Conservation (phyloP, 495 filamentous ascomycete species). For the Hapsidospora chrysogenum region DNA sequence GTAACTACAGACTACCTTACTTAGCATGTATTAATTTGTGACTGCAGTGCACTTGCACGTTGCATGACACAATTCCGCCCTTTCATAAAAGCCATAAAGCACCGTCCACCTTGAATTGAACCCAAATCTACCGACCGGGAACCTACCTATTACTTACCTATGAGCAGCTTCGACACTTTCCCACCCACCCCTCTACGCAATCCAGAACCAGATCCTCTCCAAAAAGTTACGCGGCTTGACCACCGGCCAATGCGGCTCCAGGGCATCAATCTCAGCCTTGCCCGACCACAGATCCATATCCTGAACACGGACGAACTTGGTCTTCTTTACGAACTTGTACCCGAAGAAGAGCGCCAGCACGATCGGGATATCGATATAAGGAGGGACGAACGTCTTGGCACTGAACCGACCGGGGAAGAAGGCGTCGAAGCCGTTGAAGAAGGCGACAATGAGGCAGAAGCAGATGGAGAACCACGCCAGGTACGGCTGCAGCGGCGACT, state of each 20-base stretch:
- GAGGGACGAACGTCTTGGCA: conserved; percentile 32
- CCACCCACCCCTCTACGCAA: no score
- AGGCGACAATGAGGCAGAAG: conserved; percentile 36
- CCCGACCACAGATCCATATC: conserved; percentile 36
- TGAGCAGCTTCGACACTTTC: no score
- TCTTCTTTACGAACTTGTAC: conserved; percentile 34
- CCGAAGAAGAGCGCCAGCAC: conserved; percentile 37
- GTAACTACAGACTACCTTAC: no score
- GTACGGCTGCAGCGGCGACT: conserved; percentile 40
- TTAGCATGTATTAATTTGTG: no score
- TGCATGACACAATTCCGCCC: no score
- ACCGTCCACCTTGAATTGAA: no score
- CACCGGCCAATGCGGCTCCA: conserved; percentile 30
- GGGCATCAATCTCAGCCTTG: conserved; percentile 42
- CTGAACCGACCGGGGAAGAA: conserved; percentile 31
- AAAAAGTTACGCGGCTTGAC: conserved; percentile 26
- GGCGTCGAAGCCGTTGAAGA: conserved; percentile 38
- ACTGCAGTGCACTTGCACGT: no score
- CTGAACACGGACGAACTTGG: conserved; percentile 25
- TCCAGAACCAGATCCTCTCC: conserved; percentile 38
- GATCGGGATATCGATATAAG: conserved; percentile 44
- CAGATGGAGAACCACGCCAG: conserved; percentile 25
- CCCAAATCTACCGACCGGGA: no score
- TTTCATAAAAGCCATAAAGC: no score
- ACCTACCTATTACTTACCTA: no score